Conservation (phyloP, 768 basidiomycete species). For the Porpolomopsis calyptriformis region DNA sequence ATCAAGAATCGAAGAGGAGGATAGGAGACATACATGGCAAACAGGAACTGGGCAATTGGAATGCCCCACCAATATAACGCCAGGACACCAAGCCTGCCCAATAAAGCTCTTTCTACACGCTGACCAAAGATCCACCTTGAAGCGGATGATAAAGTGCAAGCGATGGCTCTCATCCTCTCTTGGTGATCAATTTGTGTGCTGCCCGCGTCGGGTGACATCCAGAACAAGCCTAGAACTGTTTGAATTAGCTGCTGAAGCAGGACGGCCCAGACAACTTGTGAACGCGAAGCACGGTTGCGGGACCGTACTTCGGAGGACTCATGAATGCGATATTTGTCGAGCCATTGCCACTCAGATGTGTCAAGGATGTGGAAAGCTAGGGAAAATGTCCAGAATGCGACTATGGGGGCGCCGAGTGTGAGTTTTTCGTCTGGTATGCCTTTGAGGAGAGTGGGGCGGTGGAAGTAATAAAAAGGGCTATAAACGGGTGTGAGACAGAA, state of each 20-base stretch:
- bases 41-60: conserved; percentile 58
- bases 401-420: conserved; percentile 61
- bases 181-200: conserved; percentile 28
- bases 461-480: conserved; percentile 48
- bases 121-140: conserved; percentile 32
- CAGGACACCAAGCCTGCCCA: conserved; percentile 16
- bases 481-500: conserved; percentile 10
- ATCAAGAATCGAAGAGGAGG: background rate
- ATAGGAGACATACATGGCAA: conserved; percentile 64
- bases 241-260: conserved; percentile 80
- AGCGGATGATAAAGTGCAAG: conserved; percentile 28
- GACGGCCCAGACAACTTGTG: conserved; percentile 70
- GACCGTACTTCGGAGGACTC: conserved; percentile 68
- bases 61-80: conserved; percentile 82
- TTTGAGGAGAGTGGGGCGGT: conserved; percentile 37
- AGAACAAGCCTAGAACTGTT: conserved; percentile 60
- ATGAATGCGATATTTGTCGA: conserved; percentile 82
- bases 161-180: conserved; percentile 32
- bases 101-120: conserved; percentile 28
- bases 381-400: conserved; percentile 79
- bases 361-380: conserved; percentile 78
- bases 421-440: conserved; percentile 60
- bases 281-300: conserved; percentile 63
- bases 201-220: conserved; percentile 41
- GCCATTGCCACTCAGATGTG: conserved; percentile 59